phyloP scores from a whole-genome alignment of 139 green algal genomes.

The Bryopsis sp. region DNA sequence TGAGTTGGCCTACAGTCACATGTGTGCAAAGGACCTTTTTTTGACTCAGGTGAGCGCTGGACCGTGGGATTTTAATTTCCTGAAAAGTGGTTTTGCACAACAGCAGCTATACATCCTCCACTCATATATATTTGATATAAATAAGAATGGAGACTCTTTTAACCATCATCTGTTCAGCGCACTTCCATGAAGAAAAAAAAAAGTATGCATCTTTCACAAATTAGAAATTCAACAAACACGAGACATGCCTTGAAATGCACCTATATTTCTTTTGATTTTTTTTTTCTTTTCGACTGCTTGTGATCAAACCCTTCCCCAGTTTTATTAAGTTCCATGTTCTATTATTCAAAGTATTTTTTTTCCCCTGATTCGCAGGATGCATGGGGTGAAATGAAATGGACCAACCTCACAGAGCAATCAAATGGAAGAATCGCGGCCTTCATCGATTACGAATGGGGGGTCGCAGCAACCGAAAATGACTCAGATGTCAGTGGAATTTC shows the following conservation, averaged over 20 bases:
- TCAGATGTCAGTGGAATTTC: too few species aligned
- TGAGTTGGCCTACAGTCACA: not conserved
- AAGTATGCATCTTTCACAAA: not conserved
- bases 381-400: constrained; percentile 37
- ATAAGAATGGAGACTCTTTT: not conserved
- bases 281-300: too few species aligned
- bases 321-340: not conserved
- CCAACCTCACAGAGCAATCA: constrained; percentile 70
- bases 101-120: not conserved
- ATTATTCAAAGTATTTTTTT: not conserved
- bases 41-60: too few species aligned
- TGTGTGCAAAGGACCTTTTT: constrained; percentile 14
- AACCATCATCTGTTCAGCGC: not conserved
- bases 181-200: not conserved
- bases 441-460: constrained; percentile 90
- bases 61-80: not conserved
- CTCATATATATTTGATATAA: not conserved
- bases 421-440: constrained; percentile 64
- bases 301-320: too few species aligned
- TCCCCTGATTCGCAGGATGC: not conserved
- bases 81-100: not conserved
- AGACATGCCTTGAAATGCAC: not conserved
- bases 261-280: not conserved
- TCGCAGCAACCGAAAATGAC: constrained; percentile 15
- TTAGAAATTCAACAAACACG: not conserved